These are phyloP conservation scores for Akanthomyces muscarius DNA, from an alignment of 2,329 filamentous ascomycete genomes.

Conservation along the genomic window DNA sequence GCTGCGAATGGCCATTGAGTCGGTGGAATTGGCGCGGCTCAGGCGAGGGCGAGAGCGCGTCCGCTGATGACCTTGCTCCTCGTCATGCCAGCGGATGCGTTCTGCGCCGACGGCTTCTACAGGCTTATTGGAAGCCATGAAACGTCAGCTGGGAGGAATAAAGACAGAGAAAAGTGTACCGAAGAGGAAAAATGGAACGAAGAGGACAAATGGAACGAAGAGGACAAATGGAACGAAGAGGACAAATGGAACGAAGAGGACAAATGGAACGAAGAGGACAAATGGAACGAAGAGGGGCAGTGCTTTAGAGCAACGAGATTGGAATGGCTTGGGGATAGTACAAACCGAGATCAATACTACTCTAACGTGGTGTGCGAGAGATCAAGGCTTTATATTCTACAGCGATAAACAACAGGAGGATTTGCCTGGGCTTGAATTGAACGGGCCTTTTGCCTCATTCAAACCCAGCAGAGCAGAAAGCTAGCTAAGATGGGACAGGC, in stretches of 20 bases:
- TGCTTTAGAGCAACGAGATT: background rate
- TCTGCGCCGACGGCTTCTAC: conserved; percentile 23
- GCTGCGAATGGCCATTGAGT: conserved; percentile 41
- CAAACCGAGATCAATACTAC: background rate
- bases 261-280: background rate
- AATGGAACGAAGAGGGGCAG: background rate
- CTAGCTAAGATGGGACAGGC: background rate
- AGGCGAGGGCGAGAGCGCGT: conserved; percentile 22
- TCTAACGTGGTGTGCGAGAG: background rate
- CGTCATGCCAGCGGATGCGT: conserved; percentile 36
- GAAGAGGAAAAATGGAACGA: background rate
- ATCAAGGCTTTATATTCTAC: conserved; percentile 1
- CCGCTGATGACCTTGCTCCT: conserved; percentile 28
- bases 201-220: no score
- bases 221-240: background rate
- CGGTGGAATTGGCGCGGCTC: conserved; percentile 27
- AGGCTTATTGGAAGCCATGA: conserved; percentile 8
- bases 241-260: no score
- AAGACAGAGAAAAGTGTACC: background rate
- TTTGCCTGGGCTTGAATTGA: background rate
- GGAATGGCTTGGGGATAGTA: background rate
- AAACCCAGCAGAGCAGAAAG: background rate
- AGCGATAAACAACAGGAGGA: background rate
- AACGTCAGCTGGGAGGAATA: background rate
- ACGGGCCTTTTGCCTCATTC: background rate